Percentiles rank a stretch among this genome's conserved stretches.
These are phyloP conservation scores for Mycena crocata DNA, from an alignment of 768 basidiomycete genomes.

Conservation along the genomic window DNA sequence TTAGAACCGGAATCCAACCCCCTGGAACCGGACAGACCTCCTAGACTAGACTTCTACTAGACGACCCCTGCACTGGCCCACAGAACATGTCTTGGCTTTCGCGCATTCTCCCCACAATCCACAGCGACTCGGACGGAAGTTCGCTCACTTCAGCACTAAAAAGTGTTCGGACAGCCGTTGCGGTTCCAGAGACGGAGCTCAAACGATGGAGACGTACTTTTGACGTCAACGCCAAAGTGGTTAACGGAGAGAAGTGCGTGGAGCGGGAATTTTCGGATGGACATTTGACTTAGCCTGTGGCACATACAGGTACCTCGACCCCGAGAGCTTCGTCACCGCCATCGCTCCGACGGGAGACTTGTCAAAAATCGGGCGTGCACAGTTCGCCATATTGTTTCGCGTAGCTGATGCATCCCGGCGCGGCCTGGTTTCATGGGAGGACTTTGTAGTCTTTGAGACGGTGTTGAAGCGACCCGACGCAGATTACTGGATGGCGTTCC, in stretches of 20 bases:
- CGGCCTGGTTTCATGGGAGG: conserved; percentile 91
- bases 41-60: conserved; percentile 38
- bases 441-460: conserved; percentile 96
- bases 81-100: conserved; percentile 52
- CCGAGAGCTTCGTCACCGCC: conserved; percentile 92
- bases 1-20: no score
- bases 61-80: background rate
- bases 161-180: conserved; percentile 74
- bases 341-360: conserved; percentile 91
- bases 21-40: conserved; percentile 52
- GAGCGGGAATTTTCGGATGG: conserved; percentile 15
- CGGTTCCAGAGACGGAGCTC: conserved; percentile 84
- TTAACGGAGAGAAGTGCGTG: conserved; percentile 86
- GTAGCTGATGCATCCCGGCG: conserved; percentile 85
- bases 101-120: conserved; percentile 60
- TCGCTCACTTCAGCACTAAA: conserved; percentile 67
- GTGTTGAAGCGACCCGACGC: conserved; percentile 94
- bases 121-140: conserved; percentile 65
- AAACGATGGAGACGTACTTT: conserved; percentile 91
- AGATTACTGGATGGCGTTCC: conserved; percentile 96
- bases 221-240: conserved; percentile 82
- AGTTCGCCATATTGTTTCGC: conserved; percentile 91
- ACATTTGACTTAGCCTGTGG: conserved; percentile 31
- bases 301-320: conserved; percentile 86
- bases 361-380: conserved; percentile 85